A percentile compares a stretch with the other conserved stretches of the same genome.
phyloP scores from a whole-genome alignment of 2,329 filamentous ascomycete genomes.

The Aspergillus brunneoviolaceus region DNA sequence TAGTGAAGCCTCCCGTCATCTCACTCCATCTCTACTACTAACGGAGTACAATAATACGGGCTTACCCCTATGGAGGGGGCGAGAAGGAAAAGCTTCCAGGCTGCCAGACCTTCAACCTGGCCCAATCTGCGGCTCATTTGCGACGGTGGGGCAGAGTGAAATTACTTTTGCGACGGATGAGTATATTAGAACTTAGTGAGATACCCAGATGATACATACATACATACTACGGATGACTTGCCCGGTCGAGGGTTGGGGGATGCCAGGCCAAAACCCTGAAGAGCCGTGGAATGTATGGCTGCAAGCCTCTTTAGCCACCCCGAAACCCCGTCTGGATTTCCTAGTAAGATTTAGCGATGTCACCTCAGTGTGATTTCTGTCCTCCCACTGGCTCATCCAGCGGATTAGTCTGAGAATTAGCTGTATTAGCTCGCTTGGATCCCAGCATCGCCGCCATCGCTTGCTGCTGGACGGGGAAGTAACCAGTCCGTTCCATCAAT shows the following conservation, averaged over 20 bases:
- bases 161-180: neutral
- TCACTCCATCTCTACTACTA: neutral
- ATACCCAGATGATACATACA: neutral
- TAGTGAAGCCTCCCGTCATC: neutral
- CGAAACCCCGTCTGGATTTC: neutral
- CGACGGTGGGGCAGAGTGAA: constrained; percentile 5
- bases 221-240: neutral
- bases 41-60: neutral
- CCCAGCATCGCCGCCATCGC: neutral
- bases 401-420: neutral
- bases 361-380: neutral
- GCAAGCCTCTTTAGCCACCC: neutral
- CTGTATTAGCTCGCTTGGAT: constrained; percentile 1
- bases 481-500: neutral
- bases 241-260: neutral
- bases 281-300: constrained; percentile 4
- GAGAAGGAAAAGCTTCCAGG: neutral
- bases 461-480: no score
- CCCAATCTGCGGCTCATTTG: constrained; percentile 9
- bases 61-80: constrained; percentile 4
- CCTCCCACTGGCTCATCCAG: neutral
- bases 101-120: constrained; percentile 1
- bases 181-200: no score
- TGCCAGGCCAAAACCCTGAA: constrained; percentile 2
- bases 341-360: constrained; percentile 2